Evolutionary conservation across 2,329 filamentous ascomycete genomes (phyloP).

Genomic region (Fusarium sp.): DNA sequence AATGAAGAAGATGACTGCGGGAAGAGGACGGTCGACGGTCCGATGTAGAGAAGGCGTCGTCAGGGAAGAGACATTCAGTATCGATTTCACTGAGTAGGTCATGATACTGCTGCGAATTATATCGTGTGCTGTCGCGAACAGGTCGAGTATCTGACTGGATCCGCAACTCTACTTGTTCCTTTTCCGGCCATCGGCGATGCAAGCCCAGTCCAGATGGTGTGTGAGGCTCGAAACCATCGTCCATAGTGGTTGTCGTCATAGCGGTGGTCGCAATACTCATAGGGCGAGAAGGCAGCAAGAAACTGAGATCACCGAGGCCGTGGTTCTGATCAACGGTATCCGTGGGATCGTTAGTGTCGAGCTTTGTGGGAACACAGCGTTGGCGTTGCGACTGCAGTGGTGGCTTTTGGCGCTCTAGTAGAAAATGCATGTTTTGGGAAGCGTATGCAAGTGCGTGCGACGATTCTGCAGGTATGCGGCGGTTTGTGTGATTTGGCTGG

Average conservation of each 20-base stretch:
- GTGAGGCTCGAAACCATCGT: slow-evolving; percentile 16
- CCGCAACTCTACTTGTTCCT: slow-evolving; percentile 36
- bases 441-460: slow-evolving; percentile 35
- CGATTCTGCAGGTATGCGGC: slow-evolving; percentile 30
- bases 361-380: slow-evolving; percentile 29
- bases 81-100: slow-evolving; percentile 43
- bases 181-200: slow-evolving; percentile 30
- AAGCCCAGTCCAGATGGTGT: slow-evolving; percentile 17
- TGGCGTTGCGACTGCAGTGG: slow-evolving; percentile 29
- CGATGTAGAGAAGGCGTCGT: slow-evolving; percentile 25
- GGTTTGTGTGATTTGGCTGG: slow-evolving; percentile 25
- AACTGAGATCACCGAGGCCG: slow-evolving; percentile 40
- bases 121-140: slow-evolving; percentile 18
- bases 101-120: slow-evolving; percentile 33
- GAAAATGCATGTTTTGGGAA: slow-evolving; percentile 35
- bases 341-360: slow-evolving; percentile 21
- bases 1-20: slow-evolving; percentile 42
- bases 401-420: slow-evolving; percentile 31
- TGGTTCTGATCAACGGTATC: slow-evolving; percentile 22
- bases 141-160: slow-evolving; percentile 24
- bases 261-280: slow-evolving; percentile 42
- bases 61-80: slow-evolving; percentile 38
- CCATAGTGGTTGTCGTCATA: slow-evolving; percentile 23
- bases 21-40: slow-evolving; percentile 47
- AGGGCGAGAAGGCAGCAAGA: slow-evolving; percentile 43